Percentiles rank a stretch among this genome's conserved stretches.
These are phyloP conservation scores for Candida ipomoeae DNA, from an alignment of 805 yeast genomes.

Conservation along the genomic window DNA sequence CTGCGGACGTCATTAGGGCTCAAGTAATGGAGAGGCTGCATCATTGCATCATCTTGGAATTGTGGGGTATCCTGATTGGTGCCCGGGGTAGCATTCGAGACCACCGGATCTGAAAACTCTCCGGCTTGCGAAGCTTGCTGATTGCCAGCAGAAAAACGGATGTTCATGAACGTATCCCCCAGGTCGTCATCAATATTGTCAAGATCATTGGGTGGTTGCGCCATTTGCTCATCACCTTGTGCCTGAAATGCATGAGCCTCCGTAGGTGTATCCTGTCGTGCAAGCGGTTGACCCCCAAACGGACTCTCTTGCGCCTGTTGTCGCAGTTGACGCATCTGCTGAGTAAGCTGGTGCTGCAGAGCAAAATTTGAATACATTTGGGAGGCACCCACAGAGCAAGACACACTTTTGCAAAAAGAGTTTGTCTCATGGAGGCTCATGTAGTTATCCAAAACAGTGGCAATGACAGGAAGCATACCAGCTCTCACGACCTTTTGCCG, in stretches of 20 bases:
- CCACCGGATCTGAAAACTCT: not conserved
- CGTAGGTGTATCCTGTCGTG: not conserved
- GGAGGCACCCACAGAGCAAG: not conserved
- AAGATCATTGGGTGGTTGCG: not conserved
- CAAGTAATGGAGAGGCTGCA: conserved; percentile 1
- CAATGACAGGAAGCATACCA: conserved; percentile 84
- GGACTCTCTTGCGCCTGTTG: conserved; percentile 2
- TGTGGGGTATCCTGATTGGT: not conserved
- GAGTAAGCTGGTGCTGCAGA: not conserved
- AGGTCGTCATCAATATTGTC: conserved; percentile 5
- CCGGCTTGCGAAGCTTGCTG: not conserved
- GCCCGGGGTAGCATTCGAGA: not conserved
- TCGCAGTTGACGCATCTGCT: conserved; percentile 3
- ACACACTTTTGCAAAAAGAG: conserved; percentile 17
- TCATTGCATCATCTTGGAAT: not conserved
- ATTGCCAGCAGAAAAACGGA: conserved; percentile 4
- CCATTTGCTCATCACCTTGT: conserved; percentile 1
- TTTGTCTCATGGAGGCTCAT: conserved; percentile 42
- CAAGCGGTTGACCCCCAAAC: not conserved
- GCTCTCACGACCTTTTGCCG: conserved; percentile 86
- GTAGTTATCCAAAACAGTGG: conserved; percentile 89
- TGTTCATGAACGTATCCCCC: conserved; percentile 8
- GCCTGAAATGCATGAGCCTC: not conserved
- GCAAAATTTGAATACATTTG: conserved; percentile 6
- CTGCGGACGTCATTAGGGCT: not conserved